phyloP scores from a whole-genome alignment of 2,329 filamentous ascomycete species.

The Neophaeococcomyces aloes region DNA sequence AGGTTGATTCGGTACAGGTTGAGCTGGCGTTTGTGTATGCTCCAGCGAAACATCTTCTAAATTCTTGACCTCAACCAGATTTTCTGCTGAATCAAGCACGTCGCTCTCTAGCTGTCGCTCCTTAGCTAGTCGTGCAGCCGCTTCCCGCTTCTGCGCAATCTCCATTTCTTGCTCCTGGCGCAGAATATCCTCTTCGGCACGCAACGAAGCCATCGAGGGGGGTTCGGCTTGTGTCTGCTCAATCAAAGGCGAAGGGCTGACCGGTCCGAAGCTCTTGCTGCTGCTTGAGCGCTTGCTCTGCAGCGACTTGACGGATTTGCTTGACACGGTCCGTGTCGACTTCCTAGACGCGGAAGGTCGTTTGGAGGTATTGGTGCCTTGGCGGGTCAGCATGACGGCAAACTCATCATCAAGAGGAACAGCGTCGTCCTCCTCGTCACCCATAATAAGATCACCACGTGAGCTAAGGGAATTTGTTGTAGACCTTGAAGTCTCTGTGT shows the following conservation, averaged over 20 bases:
- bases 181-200: constrained; percentile 46
- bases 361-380: constrained; percentile 42
- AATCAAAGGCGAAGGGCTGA: constrained; percentile 4
- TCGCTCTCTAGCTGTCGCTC: neutral
- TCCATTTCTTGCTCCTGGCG: constrained; percentile 46
- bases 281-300: constrained; percentile 26
- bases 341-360: constrained; percentile 39
- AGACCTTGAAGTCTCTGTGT: constrained; percentile 66
- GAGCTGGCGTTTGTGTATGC: neutral
- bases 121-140: constrained; percentile 44
- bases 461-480: constrained; percentile 81
- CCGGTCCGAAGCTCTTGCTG: constrained; percentile 18
- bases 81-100: neutral
- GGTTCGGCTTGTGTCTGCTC: constrained; percentile 21
- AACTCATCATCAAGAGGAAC: constrained; percentile 91
- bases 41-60: neutral
- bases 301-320: constrained; percentile 34
- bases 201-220: constrained; percentile 45
- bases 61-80: neutral
- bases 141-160: constrained; percentile 43
- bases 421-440: constrained; percentile 86
- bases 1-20: neutral
- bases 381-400: constrained; percentile 66
- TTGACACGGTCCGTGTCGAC: constrained; percentile 32
- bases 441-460: constrained; percentile 80